Evolutionary conservation across 78 protist species (phyloP), one percentile per base, ranked within the genome.

Genomic region (Speleostelium caveatum): DNA sequence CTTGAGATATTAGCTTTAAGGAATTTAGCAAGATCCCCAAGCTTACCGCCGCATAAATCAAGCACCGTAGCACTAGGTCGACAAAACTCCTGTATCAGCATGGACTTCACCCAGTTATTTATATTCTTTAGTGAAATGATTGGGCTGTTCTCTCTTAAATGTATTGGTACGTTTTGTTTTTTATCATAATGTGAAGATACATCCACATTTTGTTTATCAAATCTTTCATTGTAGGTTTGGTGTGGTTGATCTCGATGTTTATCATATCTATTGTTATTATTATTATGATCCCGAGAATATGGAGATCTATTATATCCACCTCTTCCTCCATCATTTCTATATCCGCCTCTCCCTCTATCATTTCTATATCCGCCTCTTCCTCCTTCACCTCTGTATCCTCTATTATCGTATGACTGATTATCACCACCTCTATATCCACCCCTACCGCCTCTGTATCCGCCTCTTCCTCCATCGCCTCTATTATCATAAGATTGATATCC

Each of bases 21-120:
- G 71, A 75, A 95, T 67, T 95, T 95, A 36, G 60, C 86, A 22
- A 95, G 45, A 69, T 95, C 97, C 36, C 97, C 97, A 2, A 94
- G 78, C 24, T 92, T 83, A 32, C 97, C 97, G 53, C 96, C 75
- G 3, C 91, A 75, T 1, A 95, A 56, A 69, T 95, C 97, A 35
- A 95, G 66, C 3, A 95, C 95, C 30, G 30, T 32, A 1, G 39
- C 35, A 61, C 45, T 62, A 10, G 36, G 72, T 16, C 28, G 53
- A 26, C 71, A n/a, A 35, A 74, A 71, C 36, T 88, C 68, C 26
- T 68, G 91, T 42, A 94, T 79, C 26, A 94, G 59, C 30, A 94
- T 85, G 2, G 95, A 86, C 62, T 94, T 94, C 16, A 94, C 86
- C 95, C 95, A 94, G 42, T 94, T 94, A 45, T 94, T 73, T 3